A percentile compares a stretch with the other conserved stretches of the same genome.
Conservation (phyloP, 2,329 filamentous ascomycete genomes). For the Parastagonospora nodorum region DNA sequence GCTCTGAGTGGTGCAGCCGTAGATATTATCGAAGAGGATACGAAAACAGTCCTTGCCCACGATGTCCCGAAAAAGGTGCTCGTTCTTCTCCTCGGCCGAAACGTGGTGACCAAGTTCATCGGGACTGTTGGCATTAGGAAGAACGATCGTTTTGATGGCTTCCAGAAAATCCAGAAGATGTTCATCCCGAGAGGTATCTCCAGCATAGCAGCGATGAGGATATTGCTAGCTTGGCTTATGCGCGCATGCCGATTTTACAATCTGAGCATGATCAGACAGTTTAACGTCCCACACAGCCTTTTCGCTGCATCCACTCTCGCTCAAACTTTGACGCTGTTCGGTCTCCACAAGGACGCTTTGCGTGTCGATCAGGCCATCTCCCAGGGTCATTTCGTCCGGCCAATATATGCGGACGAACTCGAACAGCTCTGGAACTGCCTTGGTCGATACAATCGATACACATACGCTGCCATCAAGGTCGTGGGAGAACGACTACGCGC, state of each 20-base stretch:
- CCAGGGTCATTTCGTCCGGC: conserved; percentile 13
- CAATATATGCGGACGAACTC: conserved; percentile 19
- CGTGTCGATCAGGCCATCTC: conserved; percentile 22
- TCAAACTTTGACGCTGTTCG: conserved; percentile 20
- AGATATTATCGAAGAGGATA: conserved; percentile 21
- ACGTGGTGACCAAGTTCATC: conserved; percentile 17
- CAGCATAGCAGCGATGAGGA: conserved; percentile 17
- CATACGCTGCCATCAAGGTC: conserved; percentile 22
- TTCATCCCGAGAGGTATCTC: conserved; percentile 11
- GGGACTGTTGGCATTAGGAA: conserved; percentile 11
- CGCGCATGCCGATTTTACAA: conserved; percentile 20
- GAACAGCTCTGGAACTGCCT: conserved; percentile 27
- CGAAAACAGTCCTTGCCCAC: conserved; percentile 1
- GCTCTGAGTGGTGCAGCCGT: conserved; percentile 8
- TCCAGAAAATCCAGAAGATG: conserved; percentile 12
- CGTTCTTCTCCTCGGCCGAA: conserved; percentile 22
- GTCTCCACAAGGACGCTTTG: conserved; percentile 22
- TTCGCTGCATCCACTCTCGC: conserved; percentile 30
- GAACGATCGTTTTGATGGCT: conserved; percentile 11
- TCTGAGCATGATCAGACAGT: conserved; percentile 14
- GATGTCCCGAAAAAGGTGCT: conserved; percentile 24
- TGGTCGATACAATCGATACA: conserved; percentile 21
- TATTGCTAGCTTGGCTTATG: conserved; percentile 30
- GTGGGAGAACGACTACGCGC: conserved; percentile 3
- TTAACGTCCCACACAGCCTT: conserved; percentile 18